Evolutionary conservation across 768 basidiomycete genomes (phyloP).

Genomic region (Hydnomerulius pinastri): DNA sequence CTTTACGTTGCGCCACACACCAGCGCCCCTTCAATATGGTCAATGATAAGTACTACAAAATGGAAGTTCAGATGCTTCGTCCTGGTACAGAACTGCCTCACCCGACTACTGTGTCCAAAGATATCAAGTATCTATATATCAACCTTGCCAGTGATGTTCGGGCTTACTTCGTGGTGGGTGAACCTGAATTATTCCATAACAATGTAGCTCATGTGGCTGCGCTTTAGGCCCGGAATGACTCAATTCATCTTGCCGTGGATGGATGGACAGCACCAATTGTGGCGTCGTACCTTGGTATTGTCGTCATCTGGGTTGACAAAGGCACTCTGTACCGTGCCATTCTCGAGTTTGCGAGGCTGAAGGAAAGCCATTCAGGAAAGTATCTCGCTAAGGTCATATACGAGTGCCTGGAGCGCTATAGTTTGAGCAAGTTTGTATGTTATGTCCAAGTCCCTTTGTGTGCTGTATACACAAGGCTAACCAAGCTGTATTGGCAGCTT

Average conservation of each 20-base stretch:
- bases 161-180: constrained; percentile 21
- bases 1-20: constrained; percentile 22
- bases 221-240: background rate
- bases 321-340: constrained; percentile 30
- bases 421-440: constrained; percentile 28
- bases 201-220: no score
- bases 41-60: constrained; percentile 22
- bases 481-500: constrained; percentile 20
- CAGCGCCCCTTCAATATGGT: constrained; percentile 27
- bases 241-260: constrained; percentile 35
- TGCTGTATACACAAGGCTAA: no score
- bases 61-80: constrained; percentile 29
- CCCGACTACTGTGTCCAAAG: constrained; percentile 23
- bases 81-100: constrained; percentile 28
- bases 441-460: no score
- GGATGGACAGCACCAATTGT: constrained; percentile 36
- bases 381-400: constrained; percentile 29
- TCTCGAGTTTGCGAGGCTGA: constrained; percentile 38
- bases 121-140: constrained; percentile 17
- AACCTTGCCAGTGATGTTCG: constrained; percentile 11
- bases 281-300: constrained; percentile 33
- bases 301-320: constrained; percentile 29
- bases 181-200: no score
- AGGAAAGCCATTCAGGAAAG: constrained; percentile 25
- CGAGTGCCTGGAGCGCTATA: constrained; percentile 29